Base-by-base conservation (phyloP, 768 basidiomycete species). In the Porphyrellus cyaneotinctus region DNA sequence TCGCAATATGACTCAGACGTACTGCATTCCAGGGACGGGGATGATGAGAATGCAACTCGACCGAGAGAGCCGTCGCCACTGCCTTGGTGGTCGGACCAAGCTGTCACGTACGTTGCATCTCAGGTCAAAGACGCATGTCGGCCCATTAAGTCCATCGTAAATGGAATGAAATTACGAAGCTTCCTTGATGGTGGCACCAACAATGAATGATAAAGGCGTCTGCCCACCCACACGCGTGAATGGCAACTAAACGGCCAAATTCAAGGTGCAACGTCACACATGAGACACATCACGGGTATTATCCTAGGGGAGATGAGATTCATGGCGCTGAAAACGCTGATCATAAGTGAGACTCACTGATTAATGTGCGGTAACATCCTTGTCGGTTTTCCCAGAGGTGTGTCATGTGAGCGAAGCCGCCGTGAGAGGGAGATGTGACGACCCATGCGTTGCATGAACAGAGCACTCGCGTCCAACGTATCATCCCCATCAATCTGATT, bases 51-150 rank as follows among this genome's bases (percentile, higher is more conserved):
- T 63, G 47, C 38, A 32, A 45, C 47, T 20, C 18, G 49, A 24
- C 56, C 18, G 2, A n/a, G 33, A 52, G 22, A 24, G n/a, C 56
- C 43, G 32, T 43, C 52, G 46, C 61, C 58, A 54, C 53, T 41
- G 37, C 62, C 62, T 59, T 58, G 59, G 26, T 55, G 39, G 51
- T 64, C 63, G 58, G 63, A 60, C 31, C 30, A 52, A 49, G 35
- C 42, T 24, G 52, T 28, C 57, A 43, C 17, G 53, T 46, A 58
- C 33, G 37, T 2, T 9, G 49, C 30, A 30, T 3, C 35, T 49
- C 57, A 53, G 28, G 41, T 26, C 48, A 33, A 32, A 23, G 36
- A 44, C 43, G 47, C 42, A 43, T 22, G 51, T 43, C 49, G 43
- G n/a, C n/a, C 41, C 38, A 50, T 51, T 44, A 22, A 18, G 24